These are phyloP conservation scores for Coleophoma crateriformis DNA, from an alignment of 2,329 filamentous ascomycete genomes.

Conservation along the genomic window DNA sequence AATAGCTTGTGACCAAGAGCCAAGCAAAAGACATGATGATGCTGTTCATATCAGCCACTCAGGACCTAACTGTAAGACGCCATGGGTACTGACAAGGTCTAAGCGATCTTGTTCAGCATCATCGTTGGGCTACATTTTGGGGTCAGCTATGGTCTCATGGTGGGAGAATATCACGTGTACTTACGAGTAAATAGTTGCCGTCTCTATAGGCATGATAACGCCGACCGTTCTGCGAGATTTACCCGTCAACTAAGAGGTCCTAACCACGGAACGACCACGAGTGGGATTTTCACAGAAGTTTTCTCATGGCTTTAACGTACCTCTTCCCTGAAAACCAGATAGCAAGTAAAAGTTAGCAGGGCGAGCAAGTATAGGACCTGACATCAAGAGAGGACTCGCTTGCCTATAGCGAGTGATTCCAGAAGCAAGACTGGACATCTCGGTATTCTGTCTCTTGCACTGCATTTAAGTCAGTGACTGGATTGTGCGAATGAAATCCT, in stretches of 20 bases:
- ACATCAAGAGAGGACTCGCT: not conserved
- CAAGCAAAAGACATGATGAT: conserved; percentile 19
- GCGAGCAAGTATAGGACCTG: too few relatives aligned
- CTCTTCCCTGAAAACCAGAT: conserved; percentile 5
- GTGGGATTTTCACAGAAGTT: not conserved
- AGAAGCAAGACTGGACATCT: not conserved
- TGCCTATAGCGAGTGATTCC: not conserved
- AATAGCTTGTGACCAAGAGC: conserved; percentile 17
- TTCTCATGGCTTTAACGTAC: not conserved
- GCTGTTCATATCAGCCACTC: not conserved
- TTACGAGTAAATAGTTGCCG: conserved; percentile 15
- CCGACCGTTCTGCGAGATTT: conserved; percentile 10
- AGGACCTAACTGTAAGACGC: too few relatives aligned
- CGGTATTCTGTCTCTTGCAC: not conserved
- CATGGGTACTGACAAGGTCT: conserved; percentile 15
- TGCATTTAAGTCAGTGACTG: not conserved
- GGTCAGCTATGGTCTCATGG: not conserved
- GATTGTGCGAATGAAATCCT: not conserved
- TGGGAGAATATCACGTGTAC: not conserved
- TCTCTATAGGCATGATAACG: conserved; percentile 17
- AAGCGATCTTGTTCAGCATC: conserved; percentile 21
- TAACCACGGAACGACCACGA: not conserved
- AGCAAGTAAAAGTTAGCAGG: not conserved
- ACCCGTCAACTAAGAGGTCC: not conserved
- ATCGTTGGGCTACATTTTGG: conserved; percentile 13